Evolutionary conservation across 164 flowering plant species (phyloP).

Genomic region (Magnolia sinica): DNA sequence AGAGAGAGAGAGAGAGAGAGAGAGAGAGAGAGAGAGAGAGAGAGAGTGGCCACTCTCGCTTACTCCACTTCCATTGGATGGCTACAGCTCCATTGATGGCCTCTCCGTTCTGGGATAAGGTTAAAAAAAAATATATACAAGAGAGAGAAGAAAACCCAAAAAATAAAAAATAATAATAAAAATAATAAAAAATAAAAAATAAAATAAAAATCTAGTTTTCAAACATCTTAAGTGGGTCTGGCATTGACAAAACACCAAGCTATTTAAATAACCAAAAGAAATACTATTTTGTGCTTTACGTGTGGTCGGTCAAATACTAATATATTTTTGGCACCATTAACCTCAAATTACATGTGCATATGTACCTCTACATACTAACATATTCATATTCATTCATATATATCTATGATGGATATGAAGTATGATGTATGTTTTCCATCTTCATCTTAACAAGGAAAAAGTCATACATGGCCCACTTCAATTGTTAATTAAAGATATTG

Average conservation of each 20-base stretch:
- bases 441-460: neutral
- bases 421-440: neutral
- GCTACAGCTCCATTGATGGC: neutral
- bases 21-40: conserved; percentile 3
- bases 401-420: neutral
- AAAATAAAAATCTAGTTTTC: neutral
- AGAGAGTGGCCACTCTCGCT: conserved; percentile 2
- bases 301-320: conserved; percentile 3
- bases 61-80: conserved; percentile 2
- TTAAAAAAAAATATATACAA: neutral
- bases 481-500: too few relatives aligned
- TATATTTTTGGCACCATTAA: conserved; percentile 4
- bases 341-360: neutral
- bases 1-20: conserved; percentile 3
- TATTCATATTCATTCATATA: neutral
- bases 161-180: neutral
- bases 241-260: conserved; percentile 6
- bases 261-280: neutral
- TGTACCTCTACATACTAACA: neutral
- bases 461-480: neutral
- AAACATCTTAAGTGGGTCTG: neutral
- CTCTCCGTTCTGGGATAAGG: neutral
- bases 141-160: neutral
- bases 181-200: neutral
- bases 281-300: neutral